Evolutionary conservation across 2,329 filamentous ascomycete species (phyloP), one percentile per base, ranked within the genome.

Genomic region (Cladosporium halotolerans): DNA sequence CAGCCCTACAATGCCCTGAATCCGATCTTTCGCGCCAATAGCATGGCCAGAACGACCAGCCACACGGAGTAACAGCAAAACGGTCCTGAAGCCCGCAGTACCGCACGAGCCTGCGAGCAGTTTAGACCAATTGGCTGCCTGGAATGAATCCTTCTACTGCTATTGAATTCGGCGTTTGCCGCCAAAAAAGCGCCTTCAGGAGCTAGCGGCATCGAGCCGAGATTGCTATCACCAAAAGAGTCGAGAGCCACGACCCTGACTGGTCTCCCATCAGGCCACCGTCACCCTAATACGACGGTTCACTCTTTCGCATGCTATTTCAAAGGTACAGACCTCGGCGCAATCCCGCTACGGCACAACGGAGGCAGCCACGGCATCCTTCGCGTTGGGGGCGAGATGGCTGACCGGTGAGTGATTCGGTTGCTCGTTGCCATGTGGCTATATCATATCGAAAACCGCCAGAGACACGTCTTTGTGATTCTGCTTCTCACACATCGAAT

Each of bases 361-460:
- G 43, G 40, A 40, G 36, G 16, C 48, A 33, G 48, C 48, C 48
- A 44, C 48, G 9, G 40, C 40, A 43, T 51, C 48, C 40, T 51
- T 51, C 48, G 48, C 40, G 47, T 31, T 8, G 5, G 28, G 36
- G 14, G 28, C n/a, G 44, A 43, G 43, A 33, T 53, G 43, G n/a
- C 23, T 14, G 51, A 53, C 51, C 51, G 51, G 51, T 53, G 36
- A 53, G 45, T 36, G 43, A 19, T 28, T 36, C 14, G 28, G 33
- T 14, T 14, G 32, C 34, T n/a, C 16, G 9, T 16, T 14, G 34
- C 19, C 18, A 34, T 33, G 36, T 23, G 36, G 13, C 45, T 9
- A 42, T 41, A 18, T 19, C 6, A 47, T 46, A n/a, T 16, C 28
- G 44, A 51, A 38, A 51, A 16, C 10, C 13, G 39, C 13, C 18